phyloP scores from a whole-genome alignment of 306 rosid genomes.

The Cercis canadensis region DNA sequence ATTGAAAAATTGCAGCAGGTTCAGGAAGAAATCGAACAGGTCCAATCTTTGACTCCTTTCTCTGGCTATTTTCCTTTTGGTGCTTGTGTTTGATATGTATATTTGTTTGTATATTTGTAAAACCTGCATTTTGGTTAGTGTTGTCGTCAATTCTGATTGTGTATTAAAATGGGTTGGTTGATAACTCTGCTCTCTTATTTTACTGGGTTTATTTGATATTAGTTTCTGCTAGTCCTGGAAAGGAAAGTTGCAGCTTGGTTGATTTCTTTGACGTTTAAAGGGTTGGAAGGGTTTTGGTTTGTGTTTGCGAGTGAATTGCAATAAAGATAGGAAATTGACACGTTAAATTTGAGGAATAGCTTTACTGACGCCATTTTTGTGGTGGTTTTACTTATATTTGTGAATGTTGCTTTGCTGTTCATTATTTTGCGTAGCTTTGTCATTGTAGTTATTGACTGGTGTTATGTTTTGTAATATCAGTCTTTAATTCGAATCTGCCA shows the following conservation, averaged over 20 bases:
- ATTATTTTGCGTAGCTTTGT: neutral
- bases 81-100: neutral
- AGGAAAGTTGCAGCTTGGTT: neutral
- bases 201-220: neutral
- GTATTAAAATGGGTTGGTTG: constrained; percentile 9
- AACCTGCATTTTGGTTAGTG: neutral
- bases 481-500: neutral
- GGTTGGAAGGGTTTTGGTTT: neutral
- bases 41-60: constrained; percentile 5
- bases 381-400: neutral
- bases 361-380: neutral
- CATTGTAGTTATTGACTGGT: neutral
- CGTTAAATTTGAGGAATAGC: neutral
- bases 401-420: constrained; percentile 8
- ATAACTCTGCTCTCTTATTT: neutral
- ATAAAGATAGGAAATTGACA: neutral
- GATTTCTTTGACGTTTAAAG: neutral
- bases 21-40: constrained; percentile 11
- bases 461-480: neutral
- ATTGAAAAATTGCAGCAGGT: too few species aligned
- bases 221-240: neutral
- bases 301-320: neutral
- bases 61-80: neutral
- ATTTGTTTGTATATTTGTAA: neutral
- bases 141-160: constrained; percentile 10